Conservation (phyloP, 176 grass and related monocot species). For the Puya raimondii region DNA sequence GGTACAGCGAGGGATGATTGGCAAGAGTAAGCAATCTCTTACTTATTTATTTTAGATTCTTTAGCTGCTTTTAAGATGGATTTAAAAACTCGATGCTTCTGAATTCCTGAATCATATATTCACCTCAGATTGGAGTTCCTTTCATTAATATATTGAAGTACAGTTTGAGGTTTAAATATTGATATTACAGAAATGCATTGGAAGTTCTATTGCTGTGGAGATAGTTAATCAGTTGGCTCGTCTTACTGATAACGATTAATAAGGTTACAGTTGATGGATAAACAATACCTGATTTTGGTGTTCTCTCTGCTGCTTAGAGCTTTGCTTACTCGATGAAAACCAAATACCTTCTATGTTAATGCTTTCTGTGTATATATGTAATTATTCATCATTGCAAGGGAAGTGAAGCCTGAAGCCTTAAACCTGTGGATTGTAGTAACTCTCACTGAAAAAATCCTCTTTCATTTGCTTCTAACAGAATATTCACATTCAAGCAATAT, state of each 20-base stretch:
- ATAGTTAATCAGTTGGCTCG: neutral
- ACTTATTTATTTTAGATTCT: conserved; percentile 4
- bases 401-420: no score
- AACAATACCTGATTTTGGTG: neutral
- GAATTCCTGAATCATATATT: no score
- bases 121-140: no score
- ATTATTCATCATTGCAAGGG: neutral
- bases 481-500: no score
- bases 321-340: no score
- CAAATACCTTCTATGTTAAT: neutral
- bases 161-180: no score
- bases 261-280: neutral
- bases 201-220: no score
- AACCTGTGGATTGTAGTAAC: no score
- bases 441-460: no score
- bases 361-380: neutral
- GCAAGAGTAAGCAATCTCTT: conserved; percentile 62
- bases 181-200: no score
- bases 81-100: neutral
- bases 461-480: no score
- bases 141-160: no score
- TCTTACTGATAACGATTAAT: neutral
- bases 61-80: neutral
- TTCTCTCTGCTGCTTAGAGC: neutral
- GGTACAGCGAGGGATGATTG: conserved; percentile 78